Conservation (phyloP, 1,139 yeast species). For the Yamadazyma blattariae region DNA sequence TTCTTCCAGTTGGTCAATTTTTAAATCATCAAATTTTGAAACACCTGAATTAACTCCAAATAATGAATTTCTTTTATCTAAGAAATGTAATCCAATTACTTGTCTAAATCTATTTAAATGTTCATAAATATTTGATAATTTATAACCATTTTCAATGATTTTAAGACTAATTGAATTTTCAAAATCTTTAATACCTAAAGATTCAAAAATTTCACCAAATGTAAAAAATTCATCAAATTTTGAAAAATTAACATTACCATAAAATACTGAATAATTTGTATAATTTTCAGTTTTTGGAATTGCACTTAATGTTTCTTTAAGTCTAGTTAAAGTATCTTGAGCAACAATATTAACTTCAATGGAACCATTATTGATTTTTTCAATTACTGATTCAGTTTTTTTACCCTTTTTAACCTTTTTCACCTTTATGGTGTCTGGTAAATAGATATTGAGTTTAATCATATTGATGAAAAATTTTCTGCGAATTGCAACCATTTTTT, state of each 20-base stretch:
- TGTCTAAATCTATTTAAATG: conserved; percentile 45
- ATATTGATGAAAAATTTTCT: conserved; percentile 4
- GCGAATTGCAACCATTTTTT: conserved; percentile 3
- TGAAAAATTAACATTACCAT: conserved; percentile 34
- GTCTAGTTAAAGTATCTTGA: conserved; percentile 54
- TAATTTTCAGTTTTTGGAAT: conserved; percentile 55
- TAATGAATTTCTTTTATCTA: conserved; percentile 28
- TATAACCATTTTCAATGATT: conserved; percentile 35
- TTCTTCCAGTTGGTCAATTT: conserved; percentile 13
- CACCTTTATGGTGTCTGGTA: conserved; percentile 1
- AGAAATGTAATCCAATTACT: conserved; percentile 41
- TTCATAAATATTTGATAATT: conserved; percentile 35
- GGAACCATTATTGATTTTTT: neutral
- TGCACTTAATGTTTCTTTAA: conserved; percentile 55
- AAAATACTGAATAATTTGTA: conserved; percentile 55
- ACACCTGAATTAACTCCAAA: conserved; percentile 27
- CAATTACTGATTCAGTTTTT: neutral
- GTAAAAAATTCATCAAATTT: conserved; percentile 34
- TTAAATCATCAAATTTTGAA: conserved; percentile 28
- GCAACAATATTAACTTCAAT: conserved; percentile 19
- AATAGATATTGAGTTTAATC: neutral
- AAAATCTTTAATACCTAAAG: conserved; percentile 13
- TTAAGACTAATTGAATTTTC: conserved; percentile 13
- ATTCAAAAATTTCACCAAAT: conserved; percentile 27
- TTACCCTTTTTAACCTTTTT: conserved; percentile 3